Evolutionary conservation across 257 asterid species (phyloP).

Genomic region (Nicotiana otophora): DNA sequence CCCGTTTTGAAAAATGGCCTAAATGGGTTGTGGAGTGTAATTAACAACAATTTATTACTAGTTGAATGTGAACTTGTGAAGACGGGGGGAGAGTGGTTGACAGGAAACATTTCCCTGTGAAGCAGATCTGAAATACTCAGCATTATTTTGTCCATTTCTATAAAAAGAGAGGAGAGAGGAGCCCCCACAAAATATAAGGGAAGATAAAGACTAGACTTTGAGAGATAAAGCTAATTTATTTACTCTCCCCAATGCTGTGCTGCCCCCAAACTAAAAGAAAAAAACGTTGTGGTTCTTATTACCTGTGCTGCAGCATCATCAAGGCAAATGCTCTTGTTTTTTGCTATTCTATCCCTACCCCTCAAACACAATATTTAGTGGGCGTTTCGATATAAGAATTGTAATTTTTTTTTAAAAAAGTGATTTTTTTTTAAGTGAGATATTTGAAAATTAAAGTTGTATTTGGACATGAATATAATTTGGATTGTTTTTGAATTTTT

Average conservation of each 20-base stretch:
- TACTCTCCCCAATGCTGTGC: neutral
- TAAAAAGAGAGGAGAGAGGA: neutral
- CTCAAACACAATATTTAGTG: neutral
- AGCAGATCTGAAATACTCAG: neutral
- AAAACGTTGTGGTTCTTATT: neutral
- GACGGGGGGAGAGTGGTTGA: neutral
- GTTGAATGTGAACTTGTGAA: neutral
- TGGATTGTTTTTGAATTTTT: too few species aligned
- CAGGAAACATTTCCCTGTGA: neutral
- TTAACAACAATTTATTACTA: neutral
- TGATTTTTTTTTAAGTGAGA: too few species aligned
- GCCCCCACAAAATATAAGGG: neutral
- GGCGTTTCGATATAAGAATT: too few species aligned
- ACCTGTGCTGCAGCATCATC: neutral
- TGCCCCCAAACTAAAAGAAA: neutral
- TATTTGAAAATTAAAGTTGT: too few species aligned
- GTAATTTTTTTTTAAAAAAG: too few species aligned
- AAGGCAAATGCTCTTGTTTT: neutral
- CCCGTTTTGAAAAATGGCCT: too few species aligned
- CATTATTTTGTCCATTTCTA: conserved; percentile 5
- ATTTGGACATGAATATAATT: too few species aligned
- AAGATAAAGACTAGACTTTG: neutral
- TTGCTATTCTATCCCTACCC: neutral
- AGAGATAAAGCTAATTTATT: neutral
- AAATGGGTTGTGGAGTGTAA: too few species aligned